phyloP scores from a whole-genome alignment of 768 basidiomycete species.

The Boletus rex-veris region DNA sequence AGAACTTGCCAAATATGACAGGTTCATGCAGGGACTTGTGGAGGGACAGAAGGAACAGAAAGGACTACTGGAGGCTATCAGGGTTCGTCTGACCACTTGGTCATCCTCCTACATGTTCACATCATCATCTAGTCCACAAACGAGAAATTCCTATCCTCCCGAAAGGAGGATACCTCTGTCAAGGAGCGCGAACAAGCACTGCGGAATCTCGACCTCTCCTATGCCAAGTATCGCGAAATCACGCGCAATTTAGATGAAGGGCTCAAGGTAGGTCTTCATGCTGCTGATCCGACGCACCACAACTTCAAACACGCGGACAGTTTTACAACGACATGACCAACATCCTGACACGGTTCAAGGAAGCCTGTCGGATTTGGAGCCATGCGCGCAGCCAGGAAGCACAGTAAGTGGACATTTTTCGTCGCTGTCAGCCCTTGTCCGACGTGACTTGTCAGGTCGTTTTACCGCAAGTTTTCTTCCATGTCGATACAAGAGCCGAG shows the following conservation, averaged over 20 bases:
- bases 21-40: slow-evolving; percentile 58
- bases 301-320: slow-evolving; percentile 34
- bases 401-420: slow-evolving; percentile 46
- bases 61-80: slow-evolving; percentile 60
- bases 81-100: slow-evolving; percentile 44
- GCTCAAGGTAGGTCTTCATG: slow-evolving; percentile 51
- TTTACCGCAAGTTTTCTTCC: slow-evolving; percentile 22
- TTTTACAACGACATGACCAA: slow-evolving; percentile 87
- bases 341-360: slow-evolving; percentile 71
- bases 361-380: slow-evolving; percentile 73
- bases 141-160: slow-evolving; percentile 67
- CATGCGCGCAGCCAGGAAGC: slow-evolving; percentile 68
- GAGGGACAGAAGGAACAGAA: slow-evolving; percentile 58
- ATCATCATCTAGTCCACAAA: slow-evolving; percentile 51
- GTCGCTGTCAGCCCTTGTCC: neutral
- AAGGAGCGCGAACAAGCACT: slow-evolving; percentile 80
- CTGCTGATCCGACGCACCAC: neutral
- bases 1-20: slow-evolving; percentile 85
- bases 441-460: slow-evolving; percentile 10
- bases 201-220: slow-evolving; percentile 79
- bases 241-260: slow-evolving; percentile 84
- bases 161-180: slow-evolving; percentile 71
- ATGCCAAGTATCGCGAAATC: slow-evolving; percentile 86
- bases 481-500: slow-evolving; percentile 33
- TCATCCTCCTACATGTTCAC: neutral